phyloP scores from a whole-genome alignment of 1,139 yeast species.

The Sugiyamaella japonica region DNA sequence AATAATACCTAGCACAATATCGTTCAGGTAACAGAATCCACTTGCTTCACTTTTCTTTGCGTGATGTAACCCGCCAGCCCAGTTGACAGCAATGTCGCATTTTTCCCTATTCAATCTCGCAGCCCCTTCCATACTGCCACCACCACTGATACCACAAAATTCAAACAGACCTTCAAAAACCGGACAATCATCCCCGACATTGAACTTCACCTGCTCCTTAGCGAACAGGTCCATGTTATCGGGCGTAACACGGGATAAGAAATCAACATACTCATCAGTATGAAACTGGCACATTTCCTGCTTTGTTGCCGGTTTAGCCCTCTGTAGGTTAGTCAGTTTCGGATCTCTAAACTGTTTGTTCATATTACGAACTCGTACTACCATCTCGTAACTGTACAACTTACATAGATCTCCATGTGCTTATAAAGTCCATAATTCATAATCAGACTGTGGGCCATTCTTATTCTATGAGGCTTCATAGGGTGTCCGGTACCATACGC shows the following conservation, averaged over 20 bases:
- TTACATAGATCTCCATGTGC: slow-evolving; percentile 87
- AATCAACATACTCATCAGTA: slow-evolving; percentile 95
- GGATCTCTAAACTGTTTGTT: too few species aligned
- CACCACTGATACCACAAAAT: slow-evolving; percentile 91
- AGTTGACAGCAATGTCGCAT: slow-evolving; percentile 93
- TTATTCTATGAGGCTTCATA: slow-evolving; percentile 97
- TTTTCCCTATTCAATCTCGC: slow-evolving; percentile 88
- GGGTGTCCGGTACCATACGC: slow-evolving; percentile 99
- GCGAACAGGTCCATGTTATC: slow-evolving; percentile 89
- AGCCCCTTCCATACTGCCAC: slow-evolving; percentile 97
- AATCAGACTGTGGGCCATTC: slow-evolving; percentile 96
- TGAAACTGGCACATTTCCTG: slow-evolving; percentile 99
- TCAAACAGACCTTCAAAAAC: slow-evolving; percentile 96
- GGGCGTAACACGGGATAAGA: slow-evolving; percentile 88
- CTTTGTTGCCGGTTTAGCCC: slow-evolving; percentile 97
- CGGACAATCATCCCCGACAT: slow-evolving; percentile 97
- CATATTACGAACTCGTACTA: neutral
- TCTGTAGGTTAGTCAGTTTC: slow-evolving; percentile 27
- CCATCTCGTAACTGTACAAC: slow-evolving; percentile 17
- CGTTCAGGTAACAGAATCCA: slow-evolving; percentile 92
- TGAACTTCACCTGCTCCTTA: slow-evolving; percentile 90
- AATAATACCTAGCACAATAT: slow-evolving; percentile 86
- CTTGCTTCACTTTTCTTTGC: slow-evolving; percentile 95
- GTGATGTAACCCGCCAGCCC: slow-evolving; percentile 97
- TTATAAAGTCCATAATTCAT: slow-evolving; percentile 97